Evolutionary conservation across 805 yeast genomes (phyloP).

Genomic region (Candida lessepsii): DNA sequence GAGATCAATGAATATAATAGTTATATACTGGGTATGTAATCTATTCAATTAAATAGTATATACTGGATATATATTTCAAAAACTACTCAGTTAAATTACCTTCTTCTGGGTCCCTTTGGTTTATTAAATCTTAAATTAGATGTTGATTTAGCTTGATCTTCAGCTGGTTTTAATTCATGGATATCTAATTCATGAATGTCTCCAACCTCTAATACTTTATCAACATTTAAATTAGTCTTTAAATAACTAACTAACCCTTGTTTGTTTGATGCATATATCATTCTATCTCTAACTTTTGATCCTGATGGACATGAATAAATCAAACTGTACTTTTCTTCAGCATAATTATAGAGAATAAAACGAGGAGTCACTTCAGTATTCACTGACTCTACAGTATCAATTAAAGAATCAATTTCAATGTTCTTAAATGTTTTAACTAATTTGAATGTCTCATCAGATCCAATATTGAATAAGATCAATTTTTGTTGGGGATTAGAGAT

Average conservation of each 20-base stretch:
- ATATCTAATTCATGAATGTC: slow-evolving; percentile 68
- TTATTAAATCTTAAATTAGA: slow-evolving; percentile 43
- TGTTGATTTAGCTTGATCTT: slow-evolving; percentile 11
- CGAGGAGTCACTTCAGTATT: slow-evolving; percentile 33
- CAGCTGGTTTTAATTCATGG: slow-evolving; percentile 35
- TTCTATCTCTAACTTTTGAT: slow-evolving; percentile 83
- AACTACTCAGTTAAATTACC: no score
- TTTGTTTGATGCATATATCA: slow-evolving; percentile 86
- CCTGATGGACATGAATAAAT: slow-evolving; percentile 89
- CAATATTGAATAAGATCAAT: slow-evolving; percentile 52
- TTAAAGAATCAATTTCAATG: slow-evolving; percentile 21
- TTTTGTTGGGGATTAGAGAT: slow-evolving; percentile 21
- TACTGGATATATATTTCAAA: no score
- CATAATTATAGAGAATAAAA: slow-evolving; percentile 54
- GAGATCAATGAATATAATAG: slow-evolving; percentile 14
- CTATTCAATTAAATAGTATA: no score
- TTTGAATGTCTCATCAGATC: slow-evolving; percentile 44
- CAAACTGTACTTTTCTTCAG: slow-evolving; percentile 47
- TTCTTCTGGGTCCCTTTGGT: slow-evolving; percentile 70
- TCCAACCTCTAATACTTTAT: slow-evolving; percentile 64
- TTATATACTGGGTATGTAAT: background rate
- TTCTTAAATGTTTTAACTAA: slow-evolving; percentile 21
- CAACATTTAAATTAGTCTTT: slow-evolving; percentile 37
- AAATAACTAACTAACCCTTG: slow-evolving; percentile 56
- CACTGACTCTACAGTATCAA: slow-evolving; percentile 17